Conservation (phyloP, 179 eudicot species). For the Gypsophila paniculata region DNA sequence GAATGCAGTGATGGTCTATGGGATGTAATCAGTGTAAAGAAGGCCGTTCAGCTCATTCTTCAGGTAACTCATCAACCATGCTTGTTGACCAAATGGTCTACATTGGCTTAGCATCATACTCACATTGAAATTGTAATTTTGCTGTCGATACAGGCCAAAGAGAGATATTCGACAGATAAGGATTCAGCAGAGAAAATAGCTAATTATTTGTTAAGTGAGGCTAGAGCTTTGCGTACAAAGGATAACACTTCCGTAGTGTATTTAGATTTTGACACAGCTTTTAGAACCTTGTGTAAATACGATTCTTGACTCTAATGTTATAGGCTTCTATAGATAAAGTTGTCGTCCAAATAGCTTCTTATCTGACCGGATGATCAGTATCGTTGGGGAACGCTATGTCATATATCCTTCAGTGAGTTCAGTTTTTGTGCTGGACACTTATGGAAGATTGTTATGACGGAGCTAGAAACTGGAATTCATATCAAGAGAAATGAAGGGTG, state of each 20-base stretch:
- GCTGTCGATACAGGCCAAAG: constrained; percentile 50
- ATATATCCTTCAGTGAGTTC: background rate
- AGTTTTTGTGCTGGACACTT: constrained; percentile 9
- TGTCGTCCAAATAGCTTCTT: constrained; percentile 14
- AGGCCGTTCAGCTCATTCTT: constrained; percentile 71
- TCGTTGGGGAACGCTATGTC: constrained; percentile 14
- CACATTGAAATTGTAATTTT: constrained; percentile 9
- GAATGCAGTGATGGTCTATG: constrained; percentile 86
- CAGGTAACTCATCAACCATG: constrained; percentile 47
- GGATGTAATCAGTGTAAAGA: constrained; percentile 81
- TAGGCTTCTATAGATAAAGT: constrained; percentile 17
- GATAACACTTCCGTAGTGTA: constrained; percentile 87
- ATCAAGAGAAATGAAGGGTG: constrained; percentile 3
- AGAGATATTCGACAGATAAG: constrained; percentile 40
- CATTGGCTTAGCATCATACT: background rate
- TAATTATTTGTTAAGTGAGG: constrained; percentile 63
- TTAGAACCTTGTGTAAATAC: constrained; percentile 40
- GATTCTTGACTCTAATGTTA: constrained; percentile 30
- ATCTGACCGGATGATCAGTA: constrained; percentile 17
- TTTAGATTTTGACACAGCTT: constrained; percentile 61
- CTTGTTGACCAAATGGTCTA: background rate
- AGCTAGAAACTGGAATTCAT: background rate
- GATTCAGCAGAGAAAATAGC: constrained; percentile 69
- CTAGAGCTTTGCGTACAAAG: constrained; percentile 77
- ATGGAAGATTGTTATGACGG: constrained; percentile 5